These are phyloP conservation scores for Sisymbrium irio DNA, from an alignment of 345 rosid species.

Conservation along the genomic window DNA sequence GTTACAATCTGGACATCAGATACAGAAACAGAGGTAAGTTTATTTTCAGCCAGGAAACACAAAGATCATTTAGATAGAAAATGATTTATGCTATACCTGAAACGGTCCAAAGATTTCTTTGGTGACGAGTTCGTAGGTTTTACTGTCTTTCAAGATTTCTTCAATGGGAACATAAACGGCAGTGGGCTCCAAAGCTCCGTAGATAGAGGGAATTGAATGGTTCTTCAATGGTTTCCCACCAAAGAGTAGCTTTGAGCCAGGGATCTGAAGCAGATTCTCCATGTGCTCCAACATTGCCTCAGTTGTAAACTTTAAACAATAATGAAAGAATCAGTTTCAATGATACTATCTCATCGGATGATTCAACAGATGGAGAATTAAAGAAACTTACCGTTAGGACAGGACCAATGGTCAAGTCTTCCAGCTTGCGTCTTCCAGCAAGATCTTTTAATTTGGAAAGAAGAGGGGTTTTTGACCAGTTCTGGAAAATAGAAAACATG, in stretches of 20 bases:
- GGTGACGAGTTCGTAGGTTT: conserved; percentile 70
- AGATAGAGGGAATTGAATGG: conserved; percentile 84
- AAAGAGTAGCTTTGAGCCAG: conserved; percentile 84
- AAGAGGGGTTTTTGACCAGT: conserved; percentile 69
- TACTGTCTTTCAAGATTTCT: conserved; percentile 73
- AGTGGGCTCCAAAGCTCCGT: conserved; percentile 90
- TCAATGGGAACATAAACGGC: conserved; percentile 83
- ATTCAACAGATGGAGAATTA: neutral
- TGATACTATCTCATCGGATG: conserved; percentile 6
- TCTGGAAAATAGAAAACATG: conserved; percentile 42
- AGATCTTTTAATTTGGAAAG: conserved; percentile 69
- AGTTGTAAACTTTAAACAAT: conserved; percentile 62
- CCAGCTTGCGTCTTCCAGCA: conserved; percentile 85
- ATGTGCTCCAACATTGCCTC: conserved; percentile 84
- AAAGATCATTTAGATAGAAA: neutral
- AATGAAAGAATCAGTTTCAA: neutral
- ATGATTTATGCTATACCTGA: conserved; percentile 54
- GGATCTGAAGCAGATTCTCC: conserved; percentile 70
- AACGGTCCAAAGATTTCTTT: conserved; percentile 95
- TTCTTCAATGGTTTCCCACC: conserved; percentile 77
- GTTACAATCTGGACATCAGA: conserved; percentile 64
- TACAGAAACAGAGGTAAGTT: neutral
- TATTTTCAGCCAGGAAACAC: neutral
- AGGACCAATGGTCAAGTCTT: conserved; percentile 89
- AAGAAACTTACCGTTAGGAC: conserved; percentile 81